A percentile compares a stretch with the other conserved stretches of the same genome.
These are phyloP conservation scores for Hippophae gyantsensis DNA, from an alignment of 306 rosid genomes.

Conservation along the genomic window DNA sequence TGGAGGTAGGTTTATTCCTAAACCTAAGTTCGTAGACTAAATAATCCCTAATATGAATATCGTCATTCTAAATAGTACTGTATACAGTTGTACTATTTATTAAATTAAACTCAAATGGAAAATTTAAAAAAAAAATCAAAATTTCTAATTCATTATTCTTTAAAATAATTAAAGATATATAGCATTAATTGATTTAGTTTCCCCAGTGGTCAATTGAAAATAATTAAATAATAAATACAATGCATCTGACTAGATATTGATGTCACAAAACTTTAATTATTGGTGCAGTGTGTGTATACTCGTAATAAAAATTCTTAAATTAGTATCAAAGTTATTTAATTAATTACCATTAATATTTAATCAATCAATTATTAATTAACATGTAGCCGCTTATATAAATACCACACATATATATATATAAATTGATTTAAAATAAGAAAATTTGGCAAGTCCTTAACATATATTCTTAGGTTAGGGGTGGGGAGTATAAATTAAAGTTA, in stretches of 20 bases:
- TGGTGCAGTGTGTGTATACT: slow-evolving; percentile 16
- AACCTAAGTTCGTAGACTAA: too few species aligned
- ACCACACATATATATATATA: background rate
- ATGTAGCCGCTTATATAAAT: background rate
- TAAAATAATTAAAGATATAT: background rate
- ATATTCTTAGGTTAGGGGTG: background rate
- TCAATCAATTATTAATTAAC: background rate
- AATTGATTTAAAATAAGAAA: background rate
- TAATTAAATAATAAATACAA: slow-evolving; percentile 11
- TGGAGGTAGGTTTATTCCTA: too few species aligned
- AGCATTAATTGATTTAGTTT: background rate
- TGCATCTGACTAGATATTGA: slow-evolving; percentile 27
- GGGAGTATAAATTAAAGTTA: background rate
- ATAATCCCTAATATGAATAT: too few species aligned
- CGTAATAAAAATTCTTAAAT: background rate
- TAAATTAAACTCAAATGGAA: too few species aligned
- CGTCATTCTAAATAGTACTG: too few species aligned
- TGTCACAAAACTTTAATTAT: slow-evolving; percentile 21
- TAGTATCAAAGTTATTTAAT: background rate
- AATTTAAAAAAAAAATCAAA: too few species aligned
- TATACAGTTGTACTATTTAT: too few species aligned
- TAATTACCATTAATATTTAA: background rate
- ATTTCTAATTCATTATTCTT: background rate
- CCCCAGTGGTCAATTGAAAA: slow-evolving; percentile 7
- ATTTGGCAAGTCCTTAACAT: background rate